phyloP scores from a whole-genome alignment of 306 rosid species.

The Fragaria ananassa region DNA sequence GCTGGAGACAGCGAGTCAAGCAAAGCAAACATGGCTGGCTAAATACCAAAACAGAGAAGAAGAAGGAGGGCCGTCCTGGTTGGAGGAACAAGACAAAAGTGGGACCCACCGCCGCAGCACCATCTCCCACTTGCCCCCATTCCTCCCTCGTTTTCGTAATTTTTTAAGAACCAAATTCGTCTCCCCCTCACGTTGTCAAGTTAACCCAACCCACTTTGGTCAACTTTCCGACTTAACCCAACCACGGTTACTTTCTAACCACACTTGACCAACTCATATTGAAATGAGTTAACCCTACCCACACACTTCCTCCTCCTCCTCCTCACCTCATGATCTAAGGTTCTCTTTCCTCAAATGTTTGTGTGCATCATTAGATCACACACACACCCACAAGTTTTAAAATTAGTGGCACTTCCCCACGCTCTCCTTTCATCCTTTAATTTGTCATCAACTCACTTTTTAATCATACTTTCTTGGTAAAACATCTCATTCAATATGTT shows the following conservation, averaged over 20 bases:
- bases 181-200: slow-evolving; percentile 9
- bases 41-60: not conserved
- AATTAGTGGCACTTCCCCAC: slow-evolving; percentile 28
- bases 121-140: slow-evolving; percentile 67
- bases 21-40: not conserved
- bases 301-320: slow-evolving; percentile 14
- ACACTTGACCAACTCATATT: slow-evolving; percentile 19
- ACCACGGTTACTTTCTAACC: slow-evolving; percentile 44
- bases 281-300: slow-evolving; percentile 52
- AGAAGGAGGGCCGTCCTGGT: slow-evolving; percentile 33
- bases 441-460: not conserved
- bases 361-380: slow-evolving; percentile 13
- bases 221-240: slow-evolving; percentile 40
- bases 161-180: not conserved
- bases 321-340: not conserved
- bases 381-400: not conserved
- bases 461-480: not conserved
- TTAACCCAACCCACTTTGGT: slow-evolving; percentile 24
- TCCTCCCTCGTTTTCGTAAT: slow-evolving; percentile 34
- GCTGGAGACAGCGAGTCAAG: slow-evolving; percentile 12
- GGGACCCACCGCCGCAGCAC: slow-evolving; percentile 69
- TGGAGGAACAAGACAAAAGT: slow-evolving; percentile 42
- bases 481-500: not conserved
- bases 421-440: slow-evolving; percentile 37
- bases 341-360: slow-evolving; percentile 20